Base-by-base conservation (phyloP, 2,329 filamentous ascomycete species). In the Fusarium goolgardi region DNA sequence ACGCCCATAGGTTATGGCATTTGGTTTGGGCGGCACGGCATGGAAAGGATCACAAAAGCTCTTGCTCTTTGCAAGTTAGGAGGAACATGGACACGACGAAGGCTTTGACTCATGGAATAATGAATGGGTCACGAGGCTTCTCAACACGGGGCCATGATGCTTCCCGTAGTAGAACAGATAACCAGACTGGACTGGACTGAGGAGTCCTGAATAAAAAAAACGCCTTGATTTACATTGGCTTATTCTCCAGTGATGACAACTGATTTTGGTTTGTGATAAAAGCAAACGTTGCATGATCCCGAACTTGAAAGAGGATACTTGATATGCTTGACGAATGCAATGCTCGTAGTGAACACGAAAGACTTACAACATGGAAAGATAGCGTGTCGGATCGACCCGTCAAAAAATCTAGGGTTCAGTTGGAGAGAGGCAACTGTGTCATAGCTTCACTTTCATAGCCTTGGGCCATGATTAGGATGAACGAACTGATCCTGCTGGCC, bases 1-100 rank as follows among this genome's bases (percentile, higher is more conserved):
- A 77, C 74, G 72, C 71, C 76, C 63, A 68, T 60, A 76, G 76
- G 77, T 75, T 75, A 78, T 78, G 76, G 73, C 75, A 76, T 78
- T 78, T 74, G 75, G 74, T 71, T 73, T 76, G 75, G 75, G 76
- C 72, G 75, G 73, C 71, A 73, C 71, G 71, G 70, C 71, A 73
- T 63, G 65, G 69, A 76, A 74, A 70, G 67, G 60, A 73, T 72
- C 69, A 73, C 71, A 69, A 72, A 71, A 65, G 72, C 72, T 75
- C 71, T 75, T 73, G 73, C 72, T 74, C 73, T 75, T 75, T 70
- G 70, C 60, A 74, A 68, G 71, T 71, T 65, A 70, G 72, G 70
- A 69, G 72, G 70, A 69, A 72, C 70, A 73, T 73, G 71, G 65
- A 75, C 69, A 74, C 56, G 67, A 73, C 27, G 73, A 70, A 71